Conservation (phyloP, 768 basidiomycete species). For the Rhodotorula toruloides region DNA sequence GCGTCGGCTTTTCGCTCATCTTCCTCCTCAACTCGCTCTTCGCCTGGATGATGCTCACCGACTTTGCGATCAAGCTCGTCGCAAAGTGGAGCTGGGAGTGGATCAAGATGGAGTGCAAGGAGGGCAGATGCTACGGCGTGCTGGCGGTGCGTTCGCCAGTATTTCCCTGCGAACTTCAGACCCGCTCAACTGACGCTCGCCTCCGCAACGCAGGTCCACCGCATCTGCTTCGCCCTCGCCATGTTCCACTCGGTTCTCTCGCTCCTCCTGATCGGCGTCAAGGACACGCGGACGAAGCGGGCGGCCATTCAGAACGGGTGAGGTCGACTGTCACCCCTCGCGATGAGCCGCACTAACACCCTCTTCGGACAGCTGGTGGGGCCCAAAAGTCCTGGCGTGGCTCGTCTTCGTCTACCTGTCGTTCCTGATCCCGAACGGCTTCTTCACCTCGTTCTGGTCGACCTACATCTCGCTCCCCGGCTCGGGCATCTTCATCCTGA, state of each 20-base stretch:
- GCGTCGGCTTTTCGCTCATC: conserved; percentile 62
- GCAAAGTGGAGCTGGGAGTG: conserved; percentile 93
- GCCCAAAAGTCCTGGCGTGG: conserved; percentile 89
- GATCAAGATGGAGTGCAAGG: conserved; percentile 93
- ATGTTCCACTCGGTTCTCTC: conserved; percentile 82
- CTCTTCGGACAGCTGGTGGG: conserved; percentile 75
- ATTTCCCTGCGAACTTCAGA: background rate
- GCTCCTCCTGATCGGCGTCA: conserved; percentile 72
- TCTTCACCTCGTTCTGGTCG: conserved; percentile 93
- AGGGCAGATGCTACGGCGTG: conserved; percentile 91
- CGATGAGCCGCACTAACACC: background rate
- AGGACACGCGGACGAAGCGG: conserved; percentile 83
- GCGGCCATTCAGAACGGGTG: conserved; percentile 97
- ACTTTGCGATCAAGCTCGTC: conserved; percentile 74
- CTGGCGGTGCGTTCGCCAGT: conserved; percentile 63
- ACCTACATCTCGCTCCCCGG: conserved; percentile 78
- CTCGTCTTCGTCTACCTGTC: conserved; percentile 69
- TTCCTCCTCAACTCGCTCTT: conserved; percentile 91
- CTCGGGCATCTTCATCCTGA: conserved; percentile 88
- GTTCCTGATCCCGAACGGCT: conserved; percentile 93
- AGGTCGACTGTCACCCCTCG: conserved; percentile 26
- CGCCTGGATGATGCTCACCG: conserved; percentile 94
- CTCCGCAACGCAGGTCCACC: conserved; percentile 58
- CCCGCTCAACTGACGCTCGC: no score
- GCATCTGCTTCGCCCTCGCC: conserved; percentile 89